Conservation (phyloP, 257 asterid genomes). For the Echium plantagineum region DNA sequence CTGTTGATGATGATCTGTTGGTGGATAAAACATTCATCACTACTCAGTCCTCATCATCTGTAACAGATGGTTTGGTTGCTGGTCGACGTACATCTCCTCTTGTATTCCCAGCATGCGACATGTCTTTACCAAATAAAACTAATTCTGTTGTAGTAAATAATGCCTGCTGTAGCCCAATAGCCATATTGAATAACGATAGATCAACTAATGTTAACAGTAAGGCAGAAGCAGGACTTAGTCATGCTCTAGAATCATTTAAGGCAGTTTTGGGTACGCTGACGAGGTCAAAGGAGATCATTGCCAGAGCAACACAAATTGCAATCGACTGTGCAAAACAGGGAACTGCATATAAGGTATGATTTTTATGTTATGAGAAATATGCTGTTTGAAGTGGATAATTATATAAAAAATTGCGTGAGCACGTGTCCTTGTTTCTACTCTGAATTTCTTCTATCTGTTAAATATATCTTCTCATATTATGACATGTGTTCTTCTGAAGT, state of each 20-base stretch:
- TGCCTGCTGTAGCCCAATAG: slow-evolving; percentile 42
- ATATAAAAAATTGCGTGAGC: background rate
- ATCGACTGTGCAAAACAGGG: slow-evolving; percentile 83
- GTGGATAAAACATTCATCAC: slow-evolving; percentile 38
- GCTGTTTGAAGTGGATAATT: background rate
- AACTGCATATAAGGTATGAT: slow-evolving; percentile 67
- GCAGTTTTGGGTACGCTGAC: slow-evolving; percentile 53
- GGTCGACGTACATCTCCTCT: slow-evolving; percentile 42
- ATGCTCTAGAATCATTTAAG: slow-evolving; percentile 58
- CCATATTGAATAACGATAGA: slow-evolving; percentile 35
- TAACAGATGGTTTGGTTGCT: slow-evolving; percentile 46
- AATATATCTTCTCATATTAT: too few relatives aligned
- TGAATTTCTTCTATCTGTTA: too few relatives aligned
- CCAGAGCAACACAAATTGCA: slow-evolving; percentile 73
- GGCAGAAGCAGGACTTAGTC: slow-evolving; percentile 39
- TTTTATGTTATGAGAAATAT: background rate
- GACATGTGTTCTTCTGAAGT: too few relatives aligned
- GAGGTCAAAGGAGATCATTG: slow-evolving; percentile 80
- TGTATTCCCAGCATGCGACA: slow-evolving; percentile 36
- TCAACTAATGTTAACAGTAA: slow-evolving; percentile 42
- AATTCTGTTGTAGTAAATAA: slow-evolving; percentile 27
- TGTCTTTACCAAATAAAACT: slow-evolving; percentile 31
- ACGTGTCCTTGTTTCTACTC: background rate
- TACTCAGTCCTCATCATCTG: slow-evolving; percentile 47
- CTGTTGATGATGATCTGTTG: slow-evolving; percentile 25